Conservation (phyloP, 495 filamentous ascomycete genomes). For the Jackrogersella multiformis region DNA sequence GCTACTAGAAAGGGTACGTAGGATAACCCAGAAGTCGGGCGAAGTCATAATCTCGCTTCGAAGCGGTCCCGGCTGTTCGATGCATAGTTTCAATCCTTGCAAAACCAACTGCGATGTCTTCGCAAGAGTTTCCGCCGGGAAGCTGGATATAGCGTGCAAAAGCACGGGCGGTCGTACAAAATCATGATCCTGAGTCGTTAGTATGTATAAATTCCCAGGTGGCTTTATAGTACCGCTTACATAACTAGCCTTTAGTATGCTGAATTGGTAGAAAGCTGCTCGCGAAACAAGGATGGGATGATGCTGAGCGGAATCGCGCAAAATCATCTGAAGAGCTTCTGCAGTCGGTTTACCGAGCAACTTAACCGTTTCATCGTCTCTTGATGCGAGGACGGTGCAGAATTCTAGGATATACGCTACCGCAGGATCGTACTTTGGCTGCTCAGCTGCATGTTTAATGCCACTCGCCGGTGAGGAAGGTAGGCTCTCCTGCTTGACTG, state of each 20-base stretch:
- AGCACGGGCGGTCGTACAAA: slow-evolving; percentile 93
- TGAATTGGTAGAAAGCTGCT: slow-evolving; percentile 85
- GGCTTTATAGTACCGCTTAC: slow-evolving; percentile 61
- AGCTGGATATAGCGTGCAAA: slow-evolving; percentile 88
- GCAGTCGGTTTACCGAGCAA: slow-evolving; percentile 79
- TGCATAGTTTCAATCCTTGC: slow-evolving; percentile 81
- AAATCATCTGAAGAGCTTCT: slow-evolving; percentile 78
- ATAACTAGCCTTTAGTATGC: slow-evolving; percentile 84
- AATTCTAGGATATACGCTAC: slow-evolving; percentile 90
- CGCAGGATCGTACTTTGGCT: slow-evolving; percentile 82
- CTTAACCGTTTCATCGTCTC: slow-evolving; percentile 75
- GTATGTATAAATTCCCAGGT: background rate
- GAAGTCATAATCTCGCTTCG: slow-evolving; percentile 93
- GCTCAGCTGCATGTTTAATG: slow-evolving; percentile 58
- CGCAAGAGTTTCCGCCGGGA: slow-evolving; percentile 78
- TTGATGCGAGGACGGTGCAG: slow-evolving; percentile 82
- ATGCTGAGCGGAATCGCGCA: slow-evolving; percentile 78
- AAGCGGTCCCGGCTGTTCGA: slow-evolving; percentile 76
- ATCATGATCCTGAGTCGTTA: slow-evolving; percentile 74
- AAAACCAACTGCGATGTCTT: slow-evolving; percentile 78
- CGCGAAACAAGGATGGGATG: slow-evolving; percentile 85
- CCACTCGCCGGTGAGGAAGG: slow-evolving; percentile 66
- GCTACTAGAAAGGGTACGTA: slow-evolving; percentile 75
- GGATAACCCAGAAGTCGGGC: slow-evolving; percentile 95
- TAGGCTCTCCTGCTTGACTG: slow-evolving; percentile 83